These are phyloP conservation scores for Trichoderma atroviride DNA, from an alignment of 2,329 filamentous ascomycete genomes.

Conservation along the genomic window DNA sequence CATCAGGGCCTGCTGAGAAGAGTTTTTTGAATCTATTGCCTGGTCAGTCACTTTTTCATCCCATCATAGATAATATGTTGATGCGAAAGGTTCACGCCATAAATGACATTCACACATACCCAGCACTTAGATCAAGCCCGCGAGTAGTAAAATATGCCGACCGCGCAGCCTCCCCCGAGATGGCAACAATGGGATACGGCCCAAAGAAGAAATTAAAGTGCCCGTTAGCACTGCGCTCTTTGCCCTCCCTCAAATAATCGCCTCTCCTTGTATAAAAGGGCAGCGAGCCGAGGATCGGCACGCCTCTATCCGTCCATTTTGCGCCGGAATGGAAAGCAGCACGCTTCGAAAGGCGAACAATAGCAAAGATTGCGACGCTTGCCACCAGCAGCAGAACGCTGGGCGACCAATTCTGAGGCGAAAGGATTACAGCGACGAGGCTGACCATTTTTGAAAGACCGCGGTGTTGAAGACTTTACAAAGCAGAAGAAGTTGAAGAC, in stretches of 20 bases:
- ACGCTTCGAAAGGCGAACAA: slow-evolving; percentile 25
- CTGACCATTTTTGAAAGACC: slow-evolving; percentile 6
- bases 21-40: slow-evolving; percentile 36
- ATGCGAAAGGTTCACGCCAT: background rate
- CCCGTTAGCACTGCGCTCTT: slow-evolving; percentile 39
- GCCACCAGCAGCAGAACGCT: slow-evolving; percentile 23
- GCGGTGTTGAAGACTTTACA: background rate
- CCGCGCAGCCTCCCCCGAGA: slow-evolving; percentile 48
- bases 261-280: slow-evolving; percentile 51
- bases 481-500: background rate
- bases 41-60: background rate
- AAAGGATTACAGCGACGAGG: slow-evolving; percentile 13
- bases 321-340: slow-evolving; percentile 33
- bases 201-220: slow-evolving; percentile 55
- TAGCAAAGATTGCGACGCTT: slow-evolving; percentile 7
- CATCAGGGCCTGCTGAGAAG: slow-evolving; percentile 37
- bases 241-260: slow-evolving; percentile 46
- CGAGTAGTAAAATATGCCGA: slow-evolving; percentile 50
- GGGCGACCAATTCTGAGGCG: slow-evolving; percentile 27
- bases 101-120: slow-evolving; percentile 36
- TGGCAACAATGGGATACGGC: slow-evolving; percentile 46
- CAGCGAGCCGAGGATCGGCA: slow-evolving; percentile 48
- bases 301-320: slow-evolving; percentile 34
- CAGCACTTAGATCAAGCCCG: slow-evolving; percentile 47
- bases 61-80: no score